Conservation (phyloP, 1,284 basidiomycete genomes). For the Microbotryum silenes-acaulis region DNA sequence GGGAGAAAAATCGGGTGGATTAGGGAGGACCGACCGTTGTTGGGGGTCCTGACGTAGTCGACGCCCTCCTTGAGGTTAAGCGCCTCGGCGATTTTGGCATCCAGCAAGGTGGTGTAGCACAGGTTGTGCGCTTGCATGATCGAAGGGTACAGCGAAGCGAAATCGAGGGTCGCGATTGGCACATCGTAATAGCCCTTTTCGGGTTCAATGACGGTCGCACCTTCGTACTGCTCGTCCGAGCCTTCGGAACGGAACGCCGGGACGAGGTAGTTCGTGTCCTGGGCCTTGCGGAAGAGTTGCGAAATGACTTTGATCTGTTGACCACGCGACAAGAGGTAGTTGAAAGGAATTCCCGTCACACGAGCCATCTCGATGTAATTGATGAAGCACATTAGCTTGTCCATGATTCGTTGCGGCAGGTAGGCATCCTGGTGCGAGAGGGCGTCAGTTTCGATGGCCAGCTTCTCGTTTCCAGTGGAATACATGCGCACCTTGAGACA, state of each 20-base stretch:
- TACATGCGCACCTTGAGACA: constrained; percentile 68
- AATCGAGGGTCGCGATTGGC: constrained; percentile 92
- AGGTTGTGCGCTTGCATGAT: constrained; percentile 99
- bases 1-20: background rate
- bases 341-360: constrained; percentile 96
- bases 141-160: constrained; percentile 91
- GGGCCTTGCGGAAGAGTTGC: constrained; percentile 81
- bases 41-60: constrained; percentile 82
- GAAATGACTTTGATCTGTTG: constrained; percentile 96
- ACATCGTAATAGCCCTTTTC: constrained; percentile 86
- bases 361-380: constrained; percentile 94
- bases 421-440: constrained; percentile 71
- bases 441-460: background rate
- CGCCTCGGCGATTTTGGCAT: constrained; percentile 66
- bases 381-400: constrained; percentile 95
- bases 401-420: constrained; percentile 82
- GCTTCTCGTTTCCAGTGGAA: background rate
- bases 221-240: constrained; percentile 91
- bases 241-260: constrained; percentile 77
- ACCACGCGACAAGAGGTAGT: constrained; percentile 78
- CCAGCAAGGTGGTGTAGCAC: constrained; percentile 86
- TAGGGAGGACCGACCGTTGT: constrained; percentile 59
- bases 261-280: constrained; percentile 75
- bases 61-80: constrained; percentile 67
- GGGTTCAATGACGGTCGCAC: constrained; percentile 93